Base-by-base conservation (phyloP, 495 filamentous ascomycete genomes). In the Neurospora sp. region DNA sequence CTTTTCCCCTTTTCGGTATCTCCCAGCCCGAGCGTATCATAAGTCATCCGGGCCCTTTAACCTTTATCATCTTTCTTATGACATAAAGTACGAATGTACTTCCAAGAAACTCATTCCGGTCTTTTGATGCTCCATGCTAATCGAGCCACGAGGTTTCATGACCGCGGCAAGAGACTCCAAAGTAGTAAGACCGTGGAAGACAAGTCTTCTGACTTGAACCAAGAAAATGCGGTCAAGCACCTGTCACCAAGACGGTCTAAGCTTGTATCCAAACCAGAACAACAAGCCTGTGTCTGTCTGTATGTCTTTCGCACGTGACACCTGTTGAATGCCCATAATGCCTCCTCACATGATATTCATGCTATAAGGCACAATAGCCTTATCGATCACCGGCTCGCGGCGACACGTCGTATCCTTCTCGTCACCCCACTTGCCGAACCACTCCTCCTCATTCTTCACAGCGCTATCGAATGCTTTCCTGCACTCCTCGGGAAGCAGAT, bases 391-490 rank as follows among this genome's bases (percentile, higher is more conserved):
- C 7, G 85, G 86, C 40, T 79, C 77, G 68, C 81, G 76, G 69
- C 86, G 80, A 42, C 80, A 80, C 8, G 75, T 79, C 69, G 87
- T 86, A 6, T 80, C 74, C 7, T 78, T 81, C 79, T 96, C 94
- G 3, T 85, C 85, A 40, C 85, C 85, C 92, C 92, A 96, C 38
- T 81, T 86, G 18, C 79, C 80, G 81, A 93, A 94, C 94, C 94
- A 97, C 65, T 85, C 80, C 61, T 78, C 80, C 76, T 96, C 92
- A 27, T 82, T 81, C 10, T 82, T 78, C 16, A 89, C 81, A 3
- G 92, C 89, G 40, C 87, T 82, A 20, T 92, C 78, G 47, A 96
- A 92, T 0, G 91, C 90, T 39, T 84, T 80, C 44, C 90, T 88
- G 81, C 91, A 93, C 70, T 94, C 91, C 3, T 87, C 78, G 0